phyloP scores from a whole-genome alignment of 257 asterid genomes.

The Solanum sparsipilum region DNA sequence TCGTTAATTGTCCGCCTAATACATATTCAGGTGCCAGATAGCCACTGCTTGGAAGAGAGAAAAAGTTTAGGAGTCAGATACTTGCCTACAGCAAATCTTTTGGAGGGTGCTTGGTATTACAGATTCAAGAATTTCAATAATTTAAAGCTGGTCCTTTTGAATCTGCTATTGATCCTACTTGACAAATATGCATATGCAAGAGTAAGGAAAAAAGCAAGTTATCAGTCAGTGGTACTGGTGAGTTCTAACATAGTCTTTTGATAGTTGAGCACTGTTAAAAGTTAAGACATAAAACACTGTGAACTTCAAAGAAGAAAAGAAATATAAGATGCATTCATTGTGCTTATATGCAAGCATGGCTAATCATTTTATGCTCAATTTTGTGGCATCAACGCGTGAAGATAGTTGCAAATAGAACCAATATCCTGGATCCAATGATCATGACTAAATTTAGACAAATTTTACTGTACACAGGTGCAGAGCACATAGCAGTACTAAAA shows the following conservation, averaged over 20 bases:
- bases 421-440: background rate
- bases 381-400: background rate
- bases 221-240: background rate
- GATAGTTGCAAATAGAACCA: background rate
- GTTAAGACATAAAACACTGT: background rate
- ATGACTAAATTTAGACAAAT: background rate
- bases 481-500: background rate
- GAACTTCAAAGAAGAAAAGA: background rate
- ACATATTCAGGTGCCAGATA: constrained; percentile 97
- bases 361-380: background rate
- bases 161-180: background rate
- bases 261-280: background rate
- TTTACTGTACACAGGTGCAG: background rate
- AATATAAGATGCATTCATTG: background rate
- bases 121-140: background rate
- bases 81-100: background rate
- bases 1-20: constrained; percentile 79
- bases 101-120: background rate
- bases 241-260: background rate
- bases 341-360: background rate
- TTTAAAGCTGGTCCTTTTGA: background rate
- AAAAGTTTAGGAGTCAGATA: constrained; percentile 1
- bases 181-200: background rate
- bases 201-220: background rate
- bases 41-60: constrained; percentile 53